Conservation (phyloP, 2,329 filamentous ascomycete species). For the Lomentospora prolificans region DNA sequence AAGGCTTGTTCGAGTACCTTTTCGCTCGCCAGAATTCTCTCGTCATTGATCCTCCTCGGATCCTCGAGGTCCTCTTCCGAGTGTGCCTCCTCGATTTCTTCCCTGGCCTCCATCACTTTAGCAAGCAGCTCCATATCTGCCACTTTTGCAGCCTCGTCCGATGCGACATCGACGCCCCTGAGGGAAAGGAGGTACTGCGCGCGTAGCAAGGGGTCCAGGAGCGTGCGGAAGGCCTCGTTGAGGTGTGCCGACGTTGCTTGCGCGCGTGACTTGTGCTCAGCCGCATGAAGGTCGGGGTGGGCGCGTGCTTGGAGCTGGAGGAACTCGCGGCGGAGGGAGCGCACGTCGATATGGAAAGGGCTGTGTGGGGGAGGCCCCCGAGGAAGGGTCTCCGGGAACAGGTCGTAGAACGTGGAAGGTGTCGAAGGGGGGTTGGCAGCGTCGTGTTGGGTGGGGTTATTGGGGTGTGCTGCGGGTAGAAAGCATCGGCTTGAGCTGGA, state of each 20-base stretch:
- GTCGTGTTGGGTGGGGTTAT: not conserved
- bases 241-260: slow-evolving; percentile 73
- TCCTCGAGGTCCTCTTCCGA: slow-evolving; percentile 52
- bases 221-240: slow-evolving; percentile 85
- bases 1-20: slow-evolving; percentile 55
- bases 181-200: slow-evolving; percentile 81
- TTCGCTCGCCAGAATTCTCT: slow-evolving; percentile 55
- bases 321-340: slow-evolving; percentile 71
- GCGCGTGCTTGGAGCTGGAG: slow-evolving; percentile 68
- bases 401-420: slow-evolving; percentile 55
- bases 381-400: slow-evolving; percentile 77
- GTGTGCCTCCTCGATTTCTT: slow-evolving; percentile 62
- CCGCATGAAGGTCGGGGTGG: slow-evolving; percentile 59
- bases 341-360: slow-evolving; percentile 63
- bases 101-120: slow-evolving; percentile 70
- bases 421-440: not conserved
- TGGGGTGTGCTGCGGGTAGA: slow-evolving; percentile 5
- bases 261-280: slow-evolving; percentile 45
- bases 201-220: slow-evolving; percentile 65
- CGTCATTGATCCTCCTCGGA: slow-evolving; percentile 57
- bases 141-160: slow-evolving; percentile 65
- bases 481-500: slow-evolving; percentile 10
- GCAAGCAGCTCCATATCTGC: slow-evolving; percentile 62
- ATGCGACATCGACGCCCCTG: slow-evolving; percentile 65
- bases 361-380: slow-evolving; percentile 67